These are phyloP conservation scores for Solanum rostratum DNA, from an alignment of 257 asterid species.

Conservation along the genomic window DNA sequence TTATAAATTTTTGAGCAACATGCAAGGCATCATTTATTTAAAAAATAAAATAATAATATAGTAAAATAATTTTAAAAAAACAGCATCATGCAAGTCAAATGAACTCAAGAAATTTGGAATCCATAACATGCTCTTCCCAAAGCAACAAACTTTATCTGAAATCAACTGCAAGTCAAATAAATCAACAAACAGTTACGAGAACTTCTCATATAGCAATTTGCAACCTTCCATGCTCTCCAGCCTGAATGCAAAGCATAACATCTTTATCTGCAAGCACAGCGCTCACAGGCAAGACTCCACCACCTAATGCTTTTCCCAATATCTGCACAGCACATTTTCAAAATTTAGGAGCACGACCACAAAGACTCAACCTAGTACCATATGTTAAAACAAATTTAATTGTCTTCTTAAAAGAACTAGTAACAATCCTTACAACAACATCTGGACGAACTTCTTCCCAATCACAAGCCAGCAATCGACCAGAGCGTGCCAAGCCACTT, in stretches of 20 bases:
- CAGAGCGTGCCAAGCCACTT: slow-evolving; percentile 95
- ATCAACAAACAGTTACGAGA: not conserved
- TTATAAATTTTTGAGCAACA: not conserved
- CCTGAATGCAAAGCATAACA: slow-evolving; percentile 92
- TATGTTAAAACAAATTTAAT: not conserved
- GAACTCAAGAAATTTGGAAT: not conserved
- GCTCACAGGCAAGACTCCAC: slow-evolving; percentile 93
- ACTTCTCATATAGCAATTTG: slow-evolving; percentile 1
- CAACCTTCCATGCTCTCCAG: slow-evolving; percentile 99
- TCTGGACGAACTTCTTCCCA: slow-evolving; percentile 92
- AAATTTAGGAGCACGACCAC: not conserved
- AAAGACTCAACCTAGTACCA: not conserved
- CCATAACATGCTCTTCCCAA: not conserved
- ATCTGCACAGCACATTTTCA: slow-evolving; percentile 31
- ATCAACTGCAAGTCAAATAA: not conserved
- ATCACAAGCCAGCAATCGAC: slow-evolving; percentile 81
- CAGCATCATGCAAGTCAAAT: not conserved
- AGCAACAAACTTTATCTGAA: not conserved
- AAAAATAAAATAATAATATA: no score
- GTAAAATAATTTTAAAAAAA: no score
- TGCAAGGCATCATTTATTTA: not conserved
- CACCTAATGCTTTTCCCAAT: slow-evolving; percentile 95
- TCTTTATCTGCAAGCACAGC: slow-evolving; percentile 93
- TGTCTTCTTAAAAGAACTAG: not conserved
- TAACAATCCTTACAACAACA: slow-evolving; percentile 55